Conservation (phyloP, 768 basidiomycete species). For the Lactarius hengduanensis region DNA sequence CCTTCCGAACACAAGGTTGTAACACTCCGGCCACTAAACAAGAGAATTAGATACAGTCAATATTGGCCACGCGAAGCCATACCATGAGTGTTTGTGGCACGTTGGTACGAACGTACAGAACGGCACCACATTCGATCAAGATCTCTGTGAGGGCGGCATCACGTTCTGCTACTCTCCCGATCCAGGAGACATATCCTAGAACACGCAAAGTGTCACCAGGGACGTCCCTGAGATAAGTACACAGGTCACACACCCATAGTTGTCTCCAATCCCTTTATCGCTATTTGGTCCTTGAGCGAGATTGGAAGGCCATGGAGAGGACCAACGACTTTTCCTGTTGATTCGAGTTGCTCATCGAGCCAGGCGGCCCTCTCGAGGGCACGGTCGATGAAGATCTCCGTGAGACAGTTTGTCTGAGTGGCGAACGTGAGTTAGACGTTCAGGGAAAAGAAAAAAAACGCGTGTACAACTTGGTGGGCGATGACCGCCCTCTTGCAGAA, state of each 20-base stretch:
- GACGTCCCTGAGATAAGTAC: slow-evolving; percentile 1
- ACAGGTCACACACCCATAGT: slow-evolving; percentile 45
- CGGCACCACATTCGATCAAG: slow-evolving; percentile 54
- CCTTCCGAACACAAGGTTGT: slow-evolving; percentile 76
- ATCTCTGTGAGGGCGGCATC: slow-evolving; percentile 55
- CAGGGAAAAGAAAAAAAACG: background rate
- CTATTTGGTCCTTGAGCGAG: slow-evolving; percentile 50
- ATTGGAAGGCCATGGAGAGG: slow-evolving; percentile 49
- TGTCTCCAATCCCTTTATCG: slow-evolving; percentile 61
- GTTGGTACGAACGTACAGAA: slow-evolving; percentile 55
- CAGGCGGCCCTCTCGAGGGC: slow-evolving; percentile 43
- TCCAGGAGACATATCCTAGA: slow-evolving; percentile 53
- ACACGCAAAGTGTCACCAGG: slow-evolving; percentile 3
- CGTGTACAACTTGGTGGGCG: slow-evolving; percentile 48
- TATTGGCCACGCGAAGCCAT: slow-evolving; percentile 10
- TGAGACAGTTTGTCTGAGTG: slow-evolving; percentile 47
- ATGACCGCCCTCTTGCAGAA: slow-evolving; percentile 51
- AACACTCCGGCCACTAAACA: slow-evolving; percentile 70
- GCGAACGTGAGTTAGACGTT: background rate
- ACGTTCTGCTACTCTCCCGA: slow-evolving; percentile 46
- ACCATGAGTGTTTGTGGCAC: slow-evolving; percentile 58
- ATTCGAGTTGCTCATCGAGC: slow-evolving; percentile 42
- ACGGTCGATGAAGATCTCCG: slow-evolving; percentile 48
- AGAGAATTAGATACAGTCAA: slow-evolving; percentile 2
- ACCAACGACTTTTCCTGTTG: slow-evolving; percentile 43